Percentiles rank a stretch among this genome's conserved stretches.
Conservation (phyloP, 2,329 filamentous ascomycete species). For the Esteya vermicola region DNA sequence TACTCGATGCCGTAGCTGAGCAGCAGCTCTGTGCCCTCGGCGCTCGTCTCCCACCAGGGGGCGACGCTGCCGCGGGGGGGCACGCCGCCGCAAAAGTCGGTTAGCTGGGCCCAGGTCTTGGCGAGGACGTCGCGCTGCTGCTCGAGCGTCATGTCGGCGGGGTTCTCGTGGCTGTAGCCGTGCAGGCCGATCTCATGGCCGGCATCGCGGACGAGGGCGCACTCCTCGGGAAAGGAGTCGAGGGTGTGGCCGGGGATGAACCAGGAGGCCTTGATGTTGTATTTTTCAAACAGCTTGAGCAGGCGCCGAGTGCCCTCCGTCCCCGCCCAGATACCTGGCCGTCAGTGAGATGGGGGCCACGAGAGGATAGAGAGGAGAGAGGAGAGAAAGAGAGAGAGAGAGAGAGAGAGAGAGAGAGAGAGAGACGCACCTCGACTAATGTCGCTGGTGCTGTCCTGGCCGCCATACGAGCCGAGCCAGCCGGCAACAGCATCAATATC, state of each 20-base stretch:
- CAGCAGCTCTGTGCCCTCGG: constrained; percentile 51
- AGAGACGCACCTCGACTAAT: constrained; percentile 46
- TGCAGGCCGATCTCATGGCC: constrained; percentile 36
- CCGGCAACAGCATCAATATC: constrained; percentile 66
- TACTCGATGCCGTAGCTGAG: constrained; percentile 56
- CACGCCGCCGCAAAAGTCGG: constrained; percentile 57
- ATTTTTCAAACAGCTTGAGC: constrained; percentile 57
- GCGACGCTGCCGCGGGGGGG: constrained; percentile 58
- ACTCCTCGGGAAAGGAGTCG: constrained; percentile 33
- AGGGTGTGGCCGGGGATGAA: constrained; percentile 35
- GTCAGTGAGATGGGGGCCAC: too few relatives aligned
- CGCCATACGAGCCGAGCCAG: constrained; percentile 63
- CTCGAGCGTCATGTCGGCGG: constrained; percentile 47
- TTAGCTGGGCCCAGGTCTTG: constrained; percentile 58
- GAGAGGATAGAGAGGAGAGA: too few relatives aligned
- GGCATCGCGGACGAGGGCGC: constrained; percentile 27
- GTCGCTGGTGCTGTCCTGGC: constrained; percentile 57
- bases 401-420: neutral
- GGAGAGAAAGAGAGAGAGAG: neutral
- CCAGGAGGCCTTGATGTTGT: constrained; percentile 52
- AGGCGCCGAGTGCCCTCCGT: constrained; percentile 51
- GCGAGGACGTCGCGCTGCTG: constrained; percentile 64
- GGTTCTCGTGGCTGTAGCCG: constrained; percentile 20
- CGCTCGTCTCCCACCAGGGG: constrained; percentile 60
- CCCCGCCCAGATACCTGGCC: constrained; percentile 52